Evolutionary conservation across 164 flowering plant genomes (phyloP), one percentile per base, ranked within the genome.

Genomic region (Platanus orientalis): DNA sequence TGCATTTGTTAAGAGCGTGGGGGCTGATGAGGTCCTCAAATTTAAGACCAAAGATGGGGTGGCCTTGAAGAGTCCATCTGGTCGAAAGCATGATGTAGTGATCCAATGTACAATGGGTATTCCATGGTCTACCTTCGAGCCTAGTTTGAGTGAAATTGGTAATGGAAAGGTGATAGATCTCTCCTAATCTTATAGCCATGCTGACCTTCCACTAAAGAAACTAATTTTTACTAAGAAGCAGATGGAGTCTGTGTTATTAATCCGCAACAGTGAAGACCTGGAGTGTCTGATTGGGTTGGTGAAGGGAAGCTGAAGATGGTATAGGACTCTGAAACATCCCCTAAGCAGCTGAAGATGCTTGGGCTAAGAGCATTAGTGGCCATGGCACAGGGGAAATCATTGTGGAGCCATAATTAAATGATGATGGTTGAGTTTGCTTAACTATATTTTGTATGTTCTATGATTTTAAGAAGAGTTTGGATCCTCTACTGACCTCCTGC

Each of bases 51-150:
- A 83, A 3, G 84, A 83, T 1, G 84, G 84, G 5, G 72, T 76
- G 19, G 71, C 83, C 21, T 56, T 83, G 59, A 77, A 40, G 59
- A 83, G 87, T 74, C 87, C 87, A 9, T 81, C 84, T 23, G 87
- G 84, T 13, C 21, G 55, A 55, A 81, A 83, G 66, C 81, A 83
- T 27, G 87, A 83, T 58, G 73, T 67, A 0, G 87, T 83, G 24
- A 64, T 83, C 62, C 83, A 83, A 54, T 81, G 87, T 56, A 71
- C 87, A 2, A 45, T 69, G 1, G 77, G 70, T 7, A 73, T 79
- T 47, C 73, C n/a, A n/a, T n/a, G n/a, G n/a, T n/a, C n/a, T n/a
- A n/a, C n/a, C n/a, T n/a, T n/a, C n/a, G n/a, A n/a, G 79, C 83
- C 81, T 17, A 79, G 75, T 62, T 53, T 83, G 70, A 73, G 73